phyloP scores from a whole-genome alignment of 768 basidiomycete genomes.

The Boletus reticulatus region DNA sequence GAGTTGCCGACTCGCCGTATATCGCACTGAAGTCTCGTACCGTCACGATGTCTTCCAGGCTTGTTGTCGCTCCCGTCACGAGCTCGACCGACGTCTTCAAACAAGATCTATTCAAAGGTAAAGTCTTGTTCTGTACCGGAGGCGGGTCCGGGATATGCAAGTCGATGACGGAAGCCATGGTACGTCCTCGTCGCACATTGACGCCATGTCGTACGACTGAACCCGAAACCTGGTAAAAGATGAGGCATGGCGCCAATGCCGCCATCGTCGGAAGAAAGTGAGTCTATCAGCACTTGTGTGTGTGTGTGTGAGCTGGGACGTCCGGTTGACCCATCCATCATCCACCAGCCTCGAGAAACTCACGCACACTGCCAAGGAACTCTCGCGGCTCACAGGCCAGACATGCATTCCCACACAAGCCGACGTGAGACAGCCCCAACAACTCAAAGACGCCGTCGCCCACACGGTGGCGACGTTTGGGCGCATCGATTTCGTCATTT shows the following conservation, averaged over 20 bases:
- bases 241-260: constrained; percentile 80
- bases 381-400: constrained; percentile 66
- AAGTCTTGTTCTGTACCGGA: constrained; percentile 89
- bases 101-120: constrained; percentile 81
- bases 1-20: too few relatives aligned
- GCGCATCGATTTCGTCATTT: constrained; percentile 91
- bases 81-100: constrained; percentile 69
- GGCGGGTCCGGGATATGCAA: constrained; percentile 93
- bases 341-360: constrained; percentile 65
- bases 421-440: constrained; percentile 79
- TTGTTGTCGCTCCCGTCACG: constrained; percentile 44
- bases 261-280: constrained; percentile 87
- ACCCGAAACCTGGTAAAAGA: constrained; percentile 40
- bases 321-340: neutral
- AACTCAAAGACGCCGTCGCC: constrained; percentile 72
- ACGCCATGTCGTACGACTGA: neutral
- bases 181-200: constrained; percentile 34
- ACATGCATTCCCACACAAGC: constrained; percentile 71
- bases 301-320: neutral
- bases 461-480: constrained; percentile 77
- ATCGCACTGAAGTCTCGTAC: too few relatives aligned
- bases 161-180: constrained; percentile 80
- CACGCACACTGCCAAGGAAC: constrained; percentile 62
- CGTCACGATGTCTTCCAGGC: constrained; percentile 43
- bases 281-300: constrained; percentile 24